Evolutionary conservation across 2,329 filamentous ascomycete species (phyloP).

Genomic region (Colletotrichum ledebouriae): DNA sequence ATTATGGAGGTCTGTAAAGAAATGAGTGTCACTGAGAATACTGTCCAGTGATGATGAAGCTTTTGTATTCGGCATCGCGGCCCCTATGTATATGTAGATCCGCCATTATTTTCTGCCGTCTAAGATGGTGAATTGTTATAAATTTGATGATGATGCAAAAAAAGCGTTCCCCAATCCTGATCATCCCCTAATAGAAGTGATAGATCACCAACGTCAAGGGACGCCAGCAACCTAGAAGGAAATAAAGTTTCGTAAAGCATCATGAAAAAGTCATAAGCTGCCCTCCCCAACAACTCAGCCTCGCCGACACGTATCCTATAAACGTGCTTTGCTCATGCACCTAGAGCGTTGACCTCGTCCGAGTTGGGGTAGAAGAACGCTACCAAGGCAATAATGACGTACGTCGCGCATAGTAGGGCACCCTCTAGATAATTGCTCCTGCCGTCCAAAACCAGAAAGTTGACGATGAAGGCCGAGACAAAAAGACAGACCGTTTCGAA

Average conservation of each 20-base stretch:
- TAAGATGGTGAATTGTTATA: slow-evolving; percentile 5
- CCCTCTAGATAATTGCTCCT: slow-evolving; percentile 91
- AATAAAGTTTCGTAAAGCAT: slow-evolving; percentile 14
- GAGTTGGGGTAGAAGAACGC: slow-evolving; percentile 75
- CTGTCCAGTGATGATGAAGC: neutral
- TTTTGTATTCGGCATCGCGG: slow-evolving; percentile 5
- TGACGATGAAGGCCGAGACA: slow-evolving; percentile 86
- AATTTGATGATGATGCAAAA: slow-evolving; percentile 2
- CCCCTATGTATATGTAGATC: neutral
- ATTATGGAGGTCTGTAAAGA: too few species aligned
- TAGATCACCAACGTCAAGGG: neutral
- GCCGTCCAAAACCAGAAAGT: slow-evolving; percentile 88
- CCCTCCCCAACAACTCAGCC: slow-evolving; percentile 23
- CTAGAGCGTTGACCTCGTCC: slow-evolving; percentile 57
- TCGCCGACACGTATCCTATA: slow-evolving; percentile 3
- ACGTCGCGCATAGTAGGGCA: slow-evolving; percentile 74
- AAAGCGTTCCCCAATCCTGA: slow-evolving; percentile 19
- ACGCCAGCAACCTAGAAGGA: neutral
- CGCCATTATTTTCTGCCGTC: slow-evolving; percentile 4
- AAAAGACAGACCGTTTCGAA: slow-evolving; percentile 93
- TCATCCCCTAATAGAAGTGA: slow-evolving; percentile 22
- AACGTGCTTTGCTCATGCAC: slow-evolving; percentile 36
- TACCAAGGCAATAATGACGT: slow-evolving; percentile 76
- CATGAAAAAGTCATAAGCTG: slow-evolving; percentile 30
- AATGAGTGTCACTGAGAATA: too few species aligned